Percentiles rank a stretch among this genome's conserved stretches.
Evolutionary conservation across 2,329 filamentous ascomycete species (phyloP).

Genomic region (Grosmannia clavigera): DNA sequence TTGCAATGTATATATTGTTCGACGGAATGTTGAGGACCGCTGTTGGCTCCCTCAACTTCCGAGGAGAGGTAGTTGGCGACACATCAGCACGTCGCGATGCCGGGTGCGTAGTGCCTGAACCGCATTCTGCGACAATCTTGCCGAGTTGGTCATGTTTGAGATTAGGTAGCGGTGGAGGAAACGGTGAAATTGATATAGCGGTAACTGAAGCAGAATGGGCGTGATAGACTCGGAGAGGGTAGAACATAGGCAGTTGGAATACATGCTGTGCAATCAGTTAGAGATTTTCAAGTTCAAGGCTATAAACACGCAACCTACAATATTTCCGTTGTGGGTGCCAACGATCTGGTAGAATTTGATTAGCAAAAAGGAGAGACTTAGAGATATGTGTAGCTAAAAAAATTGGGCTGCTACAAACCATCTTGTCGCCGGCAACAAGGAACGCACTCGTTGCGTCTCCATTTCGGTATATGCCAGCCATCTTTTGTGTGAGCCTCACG

Average conservation of each 20-base stretch:
- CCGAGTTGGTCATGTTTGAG: slow-evolving; percentile 27
- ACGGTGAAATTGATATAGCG: slow-evolving; percentile 79
- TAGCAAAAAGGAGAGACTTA: slow-evolving; percentile 11
- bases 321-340: slow-evolving; percentile 92
- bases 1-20: slow-evolving; percentile 87
- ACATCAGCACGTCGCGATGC: slow-evolving; percentile 27
- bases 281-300: neutral
- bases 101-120: slow-evolving; percentile 21
- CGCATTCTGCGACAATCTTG: slow-evolving; percentile 23
- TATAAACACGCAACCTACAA: slow-evolving; percentile 36
- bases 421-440: slow-evolving; percentile 86
- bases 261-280: slow-evolving; percentile 50
- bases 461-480: slow-evolving; percentile 78
- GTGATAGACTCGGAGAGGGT: slow-evolving; percentile 74
- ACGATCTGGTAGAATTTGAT: slow-evolving; percentile 47
- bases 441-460: slow-evolving; percentile 91
- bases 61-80: slow-evolving; percentile 38
- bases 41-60: slow-evolving; percentile 36
- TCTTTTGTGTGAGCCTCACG: slow-evolving; percentile 66
- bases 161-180: slow-evolving; percentile 44
- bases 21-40: slow-evolving; percentile 62
- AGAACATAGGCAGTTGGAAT: slow-evolving; percentile 69
- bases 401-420: slow-evolving; percentile 44
- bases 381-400: neutral
- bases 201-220: slow-evolving; percentile 90